Base-by-base conservation (phyloP, 257 asterid genomes). In the Prunella vulgaris region DNA sequence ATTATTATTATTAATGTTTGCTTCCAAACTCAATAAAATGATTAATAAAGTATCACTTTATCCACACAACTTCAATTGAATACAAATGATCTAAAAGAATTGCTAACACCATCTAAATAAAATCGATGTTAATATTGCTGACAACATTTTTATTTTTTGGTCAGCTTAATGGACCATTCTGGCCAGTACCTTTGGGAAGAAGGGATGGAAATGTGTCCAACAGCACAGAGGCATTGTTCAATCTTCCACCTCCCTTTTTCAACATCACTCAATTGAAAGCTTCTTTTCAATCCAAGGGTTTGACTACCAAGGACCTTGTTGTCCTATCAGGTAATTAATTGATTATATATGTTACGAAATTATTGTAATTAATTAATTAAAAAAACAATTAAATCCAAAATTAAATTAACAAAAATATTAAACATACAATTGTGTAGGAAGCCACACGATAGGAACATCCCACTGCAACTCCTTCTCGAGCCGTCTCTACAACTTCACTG, bases 401-500 rank as follows among this genome's bases (percentile, higher is more conserved):
- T 28, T 28, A n/a, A 1, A 25, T 33, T 37, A 37, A 37, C 9
- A 0, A 7, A 33, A 33, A 33, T n/a, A n/a, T 33, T 33, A 33
- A 38, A 38, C 46, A 38, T 4, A 44, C 4, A 6, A 42, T 42
- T 42, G 6, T n/a, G 8, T 62, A 85, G 90, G 91, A 38, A 77
- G 83, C 37, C 91, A 86, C 72, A 86, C 87, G 5, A 82, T 88
- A 27, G 95, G 95, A 28, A 74, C 69, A 1, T 75, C 92, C 14
- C 84, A 79, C 30, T 88, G 95, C 79, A 21, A 73, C 3, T 22
- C 77, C 78, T 84, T 88, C 88, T 0, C 83, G 25, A 64, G 2
- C 79, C 84, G 92, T 4, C 40, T 88, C 9, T 85, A 88, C 82
- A 88, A 85, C 79, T 85, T 88, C 82, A 85, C 95, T 1, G 95